Base-by-base conservation (phyloP, 345 rosid species). In the Hirschfeldia incana region DNA sequence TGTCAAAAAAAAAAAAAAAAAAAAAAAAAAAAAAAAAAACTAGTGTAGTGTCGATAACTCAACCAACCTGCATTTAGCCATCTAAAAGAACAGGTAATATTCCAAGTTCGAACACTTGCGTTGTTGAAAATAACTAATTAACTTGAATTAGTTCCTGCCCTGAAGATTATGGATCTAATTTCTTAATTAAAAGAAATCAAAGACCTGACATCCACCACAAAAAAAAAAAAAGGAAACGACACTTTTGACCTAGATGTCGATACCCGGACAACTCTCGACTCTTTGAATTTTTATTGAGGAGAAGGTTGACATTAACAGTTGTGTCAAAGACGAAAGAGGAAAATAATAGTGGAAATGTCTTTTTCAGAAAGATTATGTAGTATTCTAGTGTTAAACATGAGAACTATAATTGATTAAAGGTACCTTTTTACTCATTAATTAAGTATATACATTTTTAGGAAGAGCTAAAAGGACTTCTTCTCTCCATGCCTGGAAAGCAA, bases 291-390 rank as follows among this genome's bases (percentile, higher is more conserved):
- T 61, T 46, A 61, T 46, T 5, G 5, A 27, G 11, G 26, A 32
- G 68, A 70, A 33, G 44, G 39, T 62, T 62, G 34, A 77, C 33
- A 65, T 70, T 42, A 62, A 62, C 57, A 44, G 17, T 55, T 32
- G 76, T 72, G 81, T 58, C 26, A 72, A 78, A 73, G 73, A 72
- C 42, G 34, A 81, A 75, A 49, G 64, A 51, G 53, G 75, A 74
- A 69, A 80, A 74, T 62, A 53, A 80, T 74, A 61, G 72, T 80
- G 78, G 83, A 74, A 13, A 74, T 69, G 79, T 80, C 83, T 16
- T 74, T 80, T 62, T 80, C 83, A 16, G 17, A 74, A 53, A 66
- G 69, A 73, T 73, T 80, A 61, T 67, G 70, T 80, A 74, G 46
- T 39, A 39, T 39, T 39, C 46, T 39, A 39, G 9, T 62, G 21